These are phyloP conservation scores for Fragilaria crotonensis DNA, from an alignment of 108 stramenopile species.

Conservation along the genomic window DNA sequence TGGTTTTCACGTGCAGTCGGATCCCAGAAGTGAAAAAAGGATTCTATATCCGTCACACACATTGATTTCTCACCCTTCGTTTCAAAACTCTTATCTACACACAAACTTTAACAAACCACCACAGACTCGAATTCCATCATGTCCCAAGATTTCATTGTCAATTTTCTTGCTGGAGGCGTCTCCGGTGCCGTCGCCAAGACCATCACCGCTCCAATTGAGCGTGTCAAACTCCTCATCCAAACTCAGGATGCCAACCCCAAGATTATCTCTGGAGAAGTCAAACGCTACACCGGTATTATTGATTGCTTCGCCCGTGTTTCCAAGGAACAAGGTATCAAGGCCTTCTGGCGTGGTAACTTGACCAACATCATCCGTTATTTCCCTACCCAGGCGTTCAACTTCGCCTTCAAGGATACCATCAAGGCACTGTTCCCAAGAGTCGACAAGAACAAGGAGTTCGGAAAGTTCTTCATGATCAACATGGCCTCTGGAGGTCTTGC, in stretches of 20 bases:
- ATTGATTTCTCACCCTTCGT: too few relatives aligned
- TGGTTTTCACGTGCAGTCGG: too few relatives aligned
- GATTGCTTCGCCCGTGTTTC: slow-evolving; percentile 96
- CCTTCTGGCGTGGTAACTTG: slow-evolving; percentile 98
- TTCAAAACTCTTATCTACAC: too few relatives aligned
- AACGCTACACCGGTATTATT: slow-evolving; percentile 93
- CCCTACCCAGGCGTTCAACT: slow-evolving; percentile 99
- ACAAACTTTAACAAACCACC: too few relatives aligned
- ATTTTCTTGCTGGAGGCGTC: slow-evolving; percentile 89
- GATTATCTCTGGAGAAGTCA: slow-evolving; percentile 91
- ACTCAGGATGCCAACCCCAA: slow-evolving; percentile 97
- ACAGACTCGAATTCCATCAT: too few relatives aligned
- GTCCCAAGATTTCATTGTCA: slow-evolving; percentile 85
- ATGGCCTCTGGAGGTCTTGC: slow-evolving; percentile 97
- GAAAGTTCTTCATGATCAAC: slow-evolving; percentile 95
- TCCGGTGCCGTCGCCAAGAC: slow-evolving; percentile 96
- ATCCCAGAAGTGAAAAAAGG: too few relatives aligned
- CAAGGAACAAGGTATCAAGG: slow-evolving; percentile 83
- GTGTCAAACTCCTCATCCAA: slow-evolving; percentile 98
- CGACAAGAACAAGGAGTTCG: slow-evolving; percentile 94
- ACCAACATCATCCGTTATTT: slow-evolving; percentile 99
- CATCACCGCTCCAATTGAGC: slow-evolving; percentile 97
- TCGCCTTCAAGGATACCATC: slow-evolving; percentile 98
- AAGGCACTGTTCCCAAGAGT: slow-evolving; percentile 96
- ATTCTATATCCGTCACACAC: too few relatives aligned